Percentiles rank a stretch among this genome's conserved stretches.
Evolutionary conservation across 176 grass and related monocot species (phyloP).

Genomic region (Bolboschoenus planiculmis): DNA sequence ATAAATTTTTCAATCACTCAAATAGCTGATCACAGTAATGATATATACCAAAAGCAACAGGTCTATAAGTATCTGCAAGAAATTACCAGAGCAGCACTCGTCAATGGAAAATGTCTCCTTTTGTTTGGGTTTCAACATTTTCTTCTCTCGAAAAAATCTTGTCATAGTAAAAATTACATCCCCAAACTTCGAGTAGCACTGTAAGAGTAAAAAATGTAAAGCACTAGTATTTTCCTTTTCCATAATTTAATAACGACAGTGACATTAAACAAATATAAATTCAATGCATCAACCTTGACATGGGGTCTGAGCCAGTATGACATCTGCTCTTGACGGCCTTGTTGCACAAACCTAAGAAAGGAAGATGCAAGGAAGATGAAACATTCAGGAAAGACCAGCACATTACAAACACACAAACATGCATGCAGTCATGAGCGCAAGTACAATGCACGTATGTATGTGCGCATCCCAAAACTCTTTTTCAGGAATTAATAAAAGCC

Average conservation of each 20-base stretch:
- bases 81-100: conserved; percentile 24
- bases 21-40: background rate
- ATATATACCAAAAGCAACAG: conserved; percentile 18
- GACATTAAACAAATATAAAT: background rate
- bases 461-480: background rate
- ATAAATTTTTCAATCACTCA: background rate
- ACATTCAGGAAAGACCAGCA: background rate
- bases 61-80: conserved; percentile 16
- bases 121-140: conserved; percentile 42
- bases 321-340: conserved; percentile 77
- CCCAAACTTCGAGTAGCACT: conserved; percentile 87
- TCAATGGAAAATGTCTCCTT: conserved; percentile 11
- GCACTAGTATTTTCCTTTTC: background rate
- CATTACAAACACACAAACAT: background rate
- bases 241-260: background rate
- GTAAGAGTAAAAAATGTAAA: conserved; percentile 26
- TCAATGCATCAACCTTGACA: conserved; percentile 60
- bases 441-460: background rate
- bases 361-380: background rate
- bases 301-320: conserved; percentile 82
- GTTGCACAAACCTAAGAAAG: conserved; percentile 62
- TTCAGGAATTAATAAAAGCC: background rate
- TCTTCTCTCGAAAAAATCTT: conserved; percentile 80
- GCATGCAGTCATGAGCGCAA: background rate
- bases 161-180: conserved; percentile 75